Evolutionary conservation across 1,284 basidiomycete genomes (phyloP), one percentile per base, ranked within the genome.

Genomic region (Apiotrichum gamsii): DNA sequence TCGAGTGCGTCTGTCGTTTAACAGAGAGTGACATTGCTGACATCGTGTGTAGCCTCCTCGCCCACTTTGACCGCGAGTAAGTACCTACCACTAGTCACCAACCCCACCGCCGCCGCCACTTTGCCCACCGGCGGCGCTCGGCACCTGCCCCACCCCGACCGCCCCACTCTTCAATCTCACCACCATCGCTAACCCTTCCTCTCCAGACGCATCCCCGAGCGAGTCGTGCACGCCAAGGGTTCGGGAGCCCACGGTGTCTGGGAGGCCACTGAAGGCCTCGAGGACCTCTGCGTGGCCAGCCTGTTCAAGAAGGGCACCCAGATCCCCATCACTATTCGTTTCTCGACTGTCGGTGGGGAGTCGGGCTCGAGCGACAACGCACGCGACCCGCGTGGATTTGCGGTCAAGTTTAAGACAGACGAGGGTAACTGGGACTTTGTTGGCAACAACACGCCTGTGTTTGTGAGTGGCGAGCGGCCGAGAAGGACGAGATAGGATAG

Each of bases 351-450:
- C 47, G 77, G 75, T 30, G 75, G 91, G 48, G 90, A 94, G 74
- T 77, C 76, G 32, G 90, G 91, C 23, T 90, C 88, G 25, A 80
- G 87, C 28, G 93, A 96, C 68, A 87, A 86, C 15, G 89, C 87
- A 41, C 45, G 69, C 59, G 91, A 95, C 70, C 89, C 89, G 38
- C 85, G 90, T 72, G 91, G 90, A 9, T 95, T 94, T 65, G 81
- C 90, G 3, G 72, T 95, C 77, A 96, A 96, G 78, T 77, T 96
- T 58, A 83, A 80, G 70, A 93, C 91, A 0, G 80, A 85, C 23
- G 81, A 95, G 66, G 91, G 91, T 29, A 91, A 86, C 77, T 83
- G 83, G 37, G 90, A 94, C 70, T 87, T 84, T 79, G 89, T 91
- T n/a, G 54, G 39, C 75, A 90, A 91, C 78, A 90, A 91, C 50